Percentiles rank a stretch among this genome's conserved stretches.
phyloP scores from a whole-genome alignment of 1,284 basidiomycete genomes.

The Cystobasidiaceae sp. region DNA sequence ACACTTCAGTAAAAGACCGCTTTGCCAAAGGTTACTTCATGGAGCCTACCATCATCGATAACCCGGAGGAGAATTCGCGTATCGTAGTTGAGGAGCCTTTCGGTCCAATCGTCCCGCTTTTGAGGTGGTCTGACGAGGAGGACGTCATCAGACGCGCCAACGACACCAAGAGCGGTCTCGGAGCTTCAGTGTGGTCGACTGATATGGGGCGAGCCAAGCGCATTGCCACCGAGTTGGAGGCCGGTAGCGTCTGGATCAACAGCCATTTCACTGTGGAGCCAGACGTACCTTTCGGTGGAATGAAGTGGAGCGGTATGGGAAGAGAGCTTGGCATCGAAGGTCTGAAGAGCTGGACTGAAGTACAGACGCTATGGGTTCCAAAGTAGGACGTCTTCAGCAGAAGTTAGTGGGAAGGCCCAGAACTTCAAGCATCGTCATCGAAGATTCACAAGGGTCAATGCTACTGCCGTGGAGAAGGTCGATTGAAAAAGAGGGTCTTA shows the following conservation, averaged over 20 bases:
- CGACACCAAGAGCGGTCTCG: slow-evolving; percentile 13
- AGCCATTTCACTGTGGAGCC: neutral
- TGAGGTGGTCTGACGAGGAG: slow-evolving; percentile 30
- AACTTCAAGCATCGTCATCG: too few species aligned
- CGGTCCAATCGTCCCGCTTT: slow-evolving; percentile 33
- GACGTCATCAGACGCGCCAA: slow-evolving; percentile 32
- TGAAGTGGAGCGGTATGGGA: neutral
- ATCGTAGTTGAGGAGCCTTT: slow-evolving; percentile 35
- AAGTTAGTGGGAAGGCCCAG: too few species aligned
- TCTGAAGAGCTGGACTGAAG: slow-evolving; percentile 15
- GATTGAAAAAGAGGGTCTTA: too few species aligned
- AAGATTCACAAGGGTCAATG: too few species aligned
- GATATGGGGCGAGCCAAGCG: slow-evolving; percentile 32
- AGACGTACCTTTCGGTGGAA: slow-evolving; percentile 20
- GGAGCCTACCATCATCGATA: slow-evolving; percentile 33
- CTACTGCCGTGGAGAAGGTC: too few species aligned
- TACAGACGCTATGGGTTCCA: slow-evolving; percentile 3
- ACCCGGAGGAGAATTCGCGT: slow-evolving; percentile 18
- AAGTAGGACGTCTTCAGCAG: too few species aligned
- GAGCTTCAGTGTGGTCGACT: slow-evolving; percentile 19
- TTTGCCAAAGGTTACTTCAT: slow-evolving; percentile 31
- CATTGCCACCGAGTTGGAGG: slow-evolving; percentile 30
- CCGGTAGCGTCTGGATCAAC: slow-evolving; percentile 26
- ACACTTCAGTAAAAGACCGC: slow-evolving; percentile 8
- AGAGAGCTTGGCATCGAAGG: slow-evolving; percentile 8